A percentile compares a stretch with the other conserved stretches of the same genome.
Evolutionary conservation across 176 grass and related monocot species (phyloP).

Genomic region (Saccharum officinarum): DNA sequence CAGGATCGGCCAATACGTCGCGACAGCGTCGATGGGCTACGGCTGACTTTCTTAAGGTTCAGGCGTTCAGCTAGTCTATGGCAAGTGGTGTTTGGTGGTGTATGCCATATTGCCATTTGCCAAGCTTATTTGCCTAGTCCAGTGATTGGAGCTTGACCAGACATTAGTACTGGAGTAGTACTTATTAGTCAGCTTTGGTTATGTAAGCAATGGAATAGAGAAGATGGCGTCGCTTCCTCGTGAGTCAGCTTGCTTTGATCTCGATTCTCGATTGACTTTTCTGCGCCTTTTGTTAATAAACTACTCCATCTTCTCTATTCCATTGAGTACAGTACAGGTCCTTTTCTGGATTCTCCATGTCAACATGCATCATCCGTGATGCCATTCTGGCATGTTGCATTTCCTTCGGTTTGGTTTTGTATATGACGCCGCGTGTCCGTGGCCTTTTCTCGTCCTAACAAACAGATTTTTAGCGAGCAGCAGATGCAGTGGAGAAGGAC

Average conservation of each 20-base stretch:
- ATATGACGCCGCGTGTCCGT: neutral
- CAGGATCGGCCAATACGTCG: neutral
- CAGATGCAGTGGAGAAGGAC: neutral
- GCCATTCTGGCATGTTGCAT: neutral
- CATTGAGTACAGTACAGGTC: neutral
- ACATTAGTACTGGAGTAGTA: neutral
- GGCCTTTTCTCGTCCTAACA: slow-evolving; percentile 1
- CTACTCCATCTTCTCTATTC: too few relatives aligned
- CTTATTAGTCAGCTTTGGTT: neutral
- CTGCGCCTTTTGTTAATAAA: neutral
- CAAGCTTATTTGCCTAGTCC: neutral
- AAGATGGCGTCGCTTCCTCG: neutral
- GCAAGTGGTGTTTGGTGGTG: neutral
- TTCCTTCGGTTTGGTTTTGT: slow-evolving; percentile 9
- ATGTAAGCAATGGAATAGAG: neutral
- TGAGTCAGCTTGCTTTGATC: neutral
- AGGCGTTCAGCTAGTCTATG: neutral
- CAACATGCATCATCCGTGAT: neutral
- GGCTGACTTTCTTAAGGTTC: neutral
- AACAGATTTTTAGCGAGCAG: neutral
- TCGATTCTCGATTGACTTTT: neutral
- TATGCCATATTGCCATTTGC: too few relatives aligned
- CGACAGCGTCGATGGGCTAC: neutral
- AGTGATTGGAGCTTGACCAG: neutral
- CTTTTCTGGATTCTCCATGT: neutral